phyloP scores from a whole-genome alignment of 257 asterid genomes.

The Solanum sejunctum region DNA sequence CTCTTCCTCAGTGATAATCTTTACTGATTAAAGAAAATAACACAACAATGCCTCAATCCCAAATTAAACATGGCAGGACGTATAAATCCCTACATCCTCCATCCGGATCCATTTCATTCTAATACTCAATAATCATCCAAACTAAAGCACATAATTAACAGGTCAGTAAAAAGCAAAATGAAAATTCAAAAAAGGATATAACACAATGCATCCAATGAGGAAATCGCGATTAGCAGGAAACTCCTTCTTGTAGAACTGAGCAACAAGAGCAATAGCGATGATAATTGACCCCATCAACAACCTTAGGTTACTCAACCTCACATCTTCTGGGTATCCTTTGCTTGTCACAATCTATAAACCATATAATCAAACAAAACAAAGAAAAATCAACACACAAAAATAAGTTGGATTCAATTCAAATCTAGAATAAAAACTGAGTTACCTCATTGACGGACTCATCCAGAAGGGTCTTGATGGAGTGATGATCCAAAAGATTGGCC shows the following conservation, averaged over 20 bases:
- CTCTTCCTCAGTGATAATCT: not conserved
- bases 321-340: conserved; percentile 78
- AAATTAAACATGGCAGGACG: not conserved
- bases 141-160: not conserved
- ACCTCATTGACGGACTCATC: conserved; percentile 93
- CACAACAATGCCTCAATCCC: not conserved
- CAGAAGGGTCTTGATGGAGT: conserved; percentile 70
- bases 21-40: not conserved
- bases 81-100: not conserved
- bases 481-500: conserved; percentile 74
- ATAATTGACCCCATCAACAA: conserved; percentile 58
- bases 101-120: not conserved
- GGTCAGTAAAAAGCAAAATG: not conserved
- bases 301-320: conserved; percentile 71
- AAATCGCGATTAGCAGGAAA: conserved; percentile 76
- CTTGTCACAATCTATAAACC: conserved; percentile 68
- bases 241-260: conserved; percentile 92
- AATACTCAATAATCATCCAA: not conserved
- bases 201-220: conserved; percentile 69
- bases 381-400: not conserved
- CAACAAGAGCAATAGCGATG: conserved; percentile 67
- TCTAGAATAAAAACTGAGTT: not conserved
- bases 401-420: not conserved
- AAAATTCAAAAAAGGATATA: conserved; percentile 61
- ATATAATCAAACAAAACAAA: not conserved